Conservation (phyloP, 768 basidiomycete species). For the Lactarius quietus region DNA sequence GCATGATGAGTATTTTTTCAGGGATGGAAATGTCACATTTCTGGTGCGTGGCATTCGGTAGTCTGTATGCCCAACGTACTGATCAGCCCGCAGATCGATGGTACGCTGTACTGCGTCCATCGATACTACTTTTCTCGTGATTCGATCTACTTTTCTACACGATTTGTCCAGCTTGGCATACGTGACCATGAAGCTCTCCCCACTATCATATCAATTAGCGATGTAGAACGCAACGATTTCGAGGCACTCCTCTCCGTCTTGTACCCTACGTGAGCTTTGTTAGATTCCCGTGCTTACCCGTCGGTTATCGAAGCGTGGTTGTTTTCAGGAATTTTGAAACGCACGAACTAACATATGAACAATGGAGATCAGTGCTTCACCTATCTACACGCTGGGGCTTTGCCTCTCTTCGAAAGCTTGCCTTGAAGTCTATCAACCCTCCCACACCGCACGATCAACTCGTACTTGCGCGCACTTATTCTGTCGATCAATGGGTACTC, state of each 20-base stretch:
- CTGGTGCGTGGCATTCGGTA: background rate
- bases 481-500: slow-evolving; percentile 7
- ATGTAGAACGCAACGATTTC: background rate
- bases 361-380: slow-evolving; percentile 30
- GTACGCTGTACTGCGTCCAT: slow-evolving; percentile 19
- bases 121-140: slow-evolving; percentile 25
- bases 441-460: slow-evolving; percentile 16
- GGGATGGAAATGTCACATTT: slow-evolving; percentile 22
- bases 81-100: slow-evolving; percentile 17
- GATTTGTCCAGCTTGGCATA: slow-evolving; percentile 9
- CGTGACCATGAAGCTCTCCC: slow-evolving; percentile 13
- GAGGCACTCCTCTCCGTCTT: slow-evolving; percentile 8
- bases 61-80: background rate
- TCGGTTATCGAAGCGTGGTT: background rate
- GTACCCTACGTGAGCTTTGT: slow-evolving; percentile 5
- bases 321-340: slow-evolving; percentile 4
- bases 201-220: slow-evolving; percentile 1
- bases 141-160: slow-evolving; percentile 18
- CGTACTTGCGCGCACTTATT: slow-evolving; percentile 12
- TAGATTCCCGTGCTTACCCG: background rate
- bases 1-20: slow-evolving; percentile 19
- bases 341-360: slow-evolving; percentile 16
- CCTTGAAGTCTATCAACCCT: background rate
- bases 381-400: slow-evolving; percentile 32
- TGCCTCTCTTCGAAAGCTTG: slow-evolving; percentile 19